A percentile compares a stretch with the other conserved stretches of the same genome.
Evolutionary conservation across 352 stramenopile species (phyloP).

Genomic region (Phytophthora sansomeana): DNA sequence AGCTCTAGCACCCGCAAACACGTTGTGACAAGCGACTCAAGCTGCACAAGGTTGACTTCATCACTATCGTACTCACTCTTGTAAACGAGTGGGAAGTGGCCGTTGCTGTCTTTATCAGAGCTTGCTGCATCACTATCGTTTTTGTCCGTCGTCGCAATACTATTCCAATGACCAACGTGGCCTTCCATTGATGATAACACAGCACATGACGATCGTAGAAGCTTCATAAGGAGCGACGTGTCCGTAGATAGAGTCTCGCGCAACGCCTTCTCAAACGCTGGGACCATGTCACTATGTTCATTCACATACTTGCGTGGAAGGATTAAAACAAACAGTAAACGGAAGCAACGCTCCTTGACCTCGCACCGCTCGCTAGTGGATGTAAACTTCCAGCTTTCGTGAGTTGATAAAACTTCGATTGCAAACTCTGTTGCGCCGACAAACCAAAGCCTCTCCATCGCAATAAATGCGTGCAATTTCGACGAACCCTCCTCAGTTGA

Average conservation of each 20-base stretch:
- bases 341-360: conserved; percentile 61
- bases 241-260: conserved; percentile 57
- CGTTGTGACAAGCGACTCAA: conserved; percentile 55
- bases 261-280: conserved; percentile 56
- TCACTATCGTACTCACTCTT: conserved; percentile 31
- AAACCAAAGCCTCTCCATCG: conserved; percentile 55
- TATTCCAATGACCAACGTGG: conserved; percentile 32
- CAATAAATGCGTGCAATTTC: conserved; percentile 26
- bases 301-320: conserved; percentile 46
- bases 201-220: conserved; percentile 52
- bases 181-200: conserved; percentile 36
- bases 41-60: conserved; percentile 26
- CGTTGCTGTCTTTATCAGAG: conserved; percentile 2
- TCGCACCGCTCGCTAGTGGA: conserved; percentile 47
- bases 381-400: conserved; percentile 75
- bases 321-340: conserved; percentile 57
- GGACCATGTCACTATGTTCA: conserved; percentile 49
- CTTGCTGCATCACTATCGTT: conserved; percentile 8
- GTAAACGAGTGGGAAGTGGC: conserved; percentile 46
- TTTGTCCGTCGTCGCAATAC: conserved; percentile 14
- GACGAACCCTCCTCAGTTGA: neutral
- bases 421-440: conserved; percentile 62
- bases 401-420: conserved; percentile 62
- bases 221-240: conserved; percentile 66
- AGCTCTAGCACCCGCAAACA: conserved; percentile 56